These are phyloP conservation scores for Fusarium duplospermum DNA, from an alignment of 2,329 filamentous ascomycete species.

Conservation along the genomic window DNA sequence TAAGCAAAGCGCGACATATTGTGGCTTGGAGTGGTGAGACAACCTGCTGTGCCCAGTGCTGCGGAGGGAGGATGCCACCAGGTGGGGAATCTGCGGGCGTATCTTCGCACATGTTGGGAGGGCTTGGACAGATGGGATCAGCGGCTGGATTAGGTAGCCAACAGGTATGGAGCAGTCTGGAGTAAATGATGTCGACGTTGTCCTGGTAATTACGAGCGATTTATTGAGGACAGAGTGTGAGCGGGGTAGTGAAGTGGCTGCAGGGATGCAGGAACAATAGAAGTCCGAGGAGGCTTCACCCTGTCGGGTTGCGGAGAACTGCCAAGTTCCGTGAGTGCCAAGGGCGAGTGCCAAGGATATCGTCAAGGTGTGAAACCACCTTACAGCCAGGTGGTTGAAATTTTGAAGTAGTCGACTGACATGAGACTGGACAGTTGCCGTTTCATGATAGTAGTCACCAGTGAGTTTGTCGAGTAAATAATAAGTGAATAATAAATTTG, in stretches of 20 bases:
- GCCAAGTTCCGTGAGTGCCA: not conserved
- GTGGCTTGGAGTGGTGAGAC: slow-evolving; percentile 1
- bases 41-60: slow-evolving; percentile 18
- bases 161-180: not conserved
- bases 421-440: not conserved
- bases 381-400: not conserved
- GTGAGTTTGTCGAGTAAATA: not conserved
- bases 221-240: not conserved
- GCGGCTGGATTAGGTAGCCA: not conserved
- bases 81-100: not conserved
- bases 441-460: not conserved
- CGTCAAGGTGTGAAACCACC: not conserved
- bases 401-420: not conserved
- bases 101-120: not conserved
- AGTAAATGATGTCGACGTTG: not conserved
- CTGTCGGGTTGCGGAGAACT: not conserved
- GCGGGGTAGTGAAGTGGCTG: not conserved
- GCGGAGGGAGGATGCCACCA: not conserved
- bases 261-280: not conserved
- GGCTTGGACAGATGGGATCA: not conserved
- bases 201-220: not conserved
- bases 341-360: not conserved
- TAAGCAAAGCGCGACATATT: not conserved
- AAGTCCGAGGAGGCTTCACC: not conserved
- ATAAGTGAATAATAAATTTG: not conserved